Conservation (phyloP, 2,329 filamentous ascomycete species). For the Byssoonygena ceratinophila region DNA sequence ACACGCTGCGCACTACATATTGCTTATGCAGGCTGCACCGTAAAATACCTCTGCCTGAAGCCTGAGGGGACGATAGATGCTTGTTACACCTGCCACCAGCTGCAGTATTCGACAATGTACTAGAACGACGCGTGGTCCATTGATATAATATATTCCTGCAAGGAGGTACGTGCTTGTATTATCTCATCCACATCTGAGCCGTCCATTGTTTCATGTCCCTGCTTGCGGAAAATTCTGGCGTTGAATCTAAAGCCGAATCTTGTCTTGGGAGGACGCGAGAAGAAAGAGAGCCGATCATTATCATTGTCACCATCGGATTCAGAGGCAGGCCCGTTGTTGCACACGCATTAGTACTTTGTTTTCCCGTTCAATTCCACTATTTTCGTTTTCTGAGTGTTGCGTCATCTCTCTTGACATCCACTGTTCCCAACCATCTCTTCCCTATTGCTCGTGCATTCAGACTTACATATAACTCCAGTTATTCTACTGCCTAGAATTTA, state of each 20-base stretch:
- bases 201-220: conserved; percentile 6
- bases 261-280: neutral
- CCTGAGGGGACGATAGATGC: neutral
- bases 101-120: neutral
- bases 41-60: neutral
- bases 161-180: conserved; percentile 8
- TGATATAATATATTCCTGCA: neutral
- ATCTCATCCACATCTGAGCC: neutral
- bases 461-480: neutral
- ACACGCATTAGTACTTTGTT: conserved; percentile 1
- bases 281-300: neutral
- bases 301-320: neutral
- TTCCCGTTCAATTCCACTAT: neutral
- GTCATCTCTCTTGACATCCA: conserved; percentile 1
- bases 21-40: neutral
- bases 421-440: neutral
- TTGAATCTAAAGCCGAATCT: neutral
- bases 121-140: neutral
- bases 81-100: conserved; percentile 3
- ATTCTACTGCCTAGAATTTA: neutral
- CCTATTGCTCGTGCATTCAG: neutral
- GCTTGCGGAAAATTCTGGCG: neutral
- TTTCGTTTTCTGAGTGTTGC: neutral
- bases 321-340: neutral
- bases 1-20: neutral